Evolutionary conservation across 2,329 filamentous ascomycete genomes (phyloP).

Genomic region (Blumeria hordei): DNA sequence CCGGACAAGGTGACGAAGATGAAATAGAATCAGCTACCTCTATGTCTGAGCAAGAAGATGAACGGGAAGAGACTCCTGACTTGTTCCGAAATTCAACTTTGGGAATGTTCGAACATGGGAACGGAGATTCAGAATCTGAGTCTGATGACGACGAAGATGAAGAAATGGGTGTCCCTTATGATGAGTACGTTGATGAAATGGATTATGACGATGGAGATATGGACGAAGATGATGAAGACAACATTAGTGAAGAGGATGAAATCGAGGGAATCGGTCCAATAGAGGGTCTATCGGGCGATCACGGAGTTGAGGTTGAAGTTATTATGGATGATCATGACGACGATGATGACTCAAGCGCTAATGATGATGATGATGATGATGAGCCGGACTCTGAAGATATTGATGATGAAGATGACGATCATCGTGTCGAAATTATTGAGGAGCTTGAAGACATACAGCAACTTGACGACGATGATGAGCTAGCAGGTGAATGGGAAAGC

Average conservation of each 20-base stretch:
- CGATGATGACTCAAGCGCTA: slow-evolving; percentile 32
- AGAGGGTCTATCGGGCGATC: slow-evolving; percentile 43
- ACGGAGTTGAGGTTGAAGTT: slow-evolving; percentile 38
- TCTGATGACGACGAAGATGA: slow-evolving; percentile 53
- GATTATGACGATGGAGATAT: slow-evolving; percentile 17
- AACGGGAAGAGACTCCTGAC: slow-evolving; percentile 85
- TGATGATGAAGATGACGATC: slow-evolving; percentile 25
- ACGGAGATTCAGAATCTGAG: slow-evolving; percentile 55
- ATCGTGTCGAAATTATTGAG: slow-evolving; percentile 32
- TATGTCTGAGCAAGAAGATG: slow-evolving; percentile 65
- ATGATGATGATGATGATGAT: slow-evolving; percentile 31
- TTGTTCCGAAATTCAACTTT: slow-evolving; percentile 89
- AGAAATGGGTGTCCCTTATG: slow-evolving; percentile 82
- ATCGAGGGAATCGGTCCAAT: slow-evolving; percentile 74
- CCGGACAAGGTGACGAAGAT: slow-evolving; percentile 54
- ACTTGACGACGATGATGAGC: slow-evolving; percentile 32
- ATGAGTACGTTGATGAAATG: slow-evolving; percentile 69
- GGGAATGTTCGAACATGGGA: slow-evolving; percentile 72
- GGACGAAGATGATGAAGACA: slow-evolving; percentile 54
- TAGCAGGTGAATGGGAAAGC: slow-evolving; percentile 35
- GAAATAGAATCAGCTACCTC: slow-evolving; percentile 75
- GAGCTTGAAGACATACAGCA: slow-evolving; percentile 30
- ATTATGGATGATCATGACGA: slow-evolving; percentile 59
- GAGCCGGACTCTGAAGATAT: slow-evolving; percentile 29
- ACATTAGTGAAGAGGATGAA: slow-evolving; percentile 70